These are phyloP conservation scores for Exophiala mesophila DNA, from an alignment of 2,329 filamentous ascomycete genomes.

Conservation along the genomic window DNA sequence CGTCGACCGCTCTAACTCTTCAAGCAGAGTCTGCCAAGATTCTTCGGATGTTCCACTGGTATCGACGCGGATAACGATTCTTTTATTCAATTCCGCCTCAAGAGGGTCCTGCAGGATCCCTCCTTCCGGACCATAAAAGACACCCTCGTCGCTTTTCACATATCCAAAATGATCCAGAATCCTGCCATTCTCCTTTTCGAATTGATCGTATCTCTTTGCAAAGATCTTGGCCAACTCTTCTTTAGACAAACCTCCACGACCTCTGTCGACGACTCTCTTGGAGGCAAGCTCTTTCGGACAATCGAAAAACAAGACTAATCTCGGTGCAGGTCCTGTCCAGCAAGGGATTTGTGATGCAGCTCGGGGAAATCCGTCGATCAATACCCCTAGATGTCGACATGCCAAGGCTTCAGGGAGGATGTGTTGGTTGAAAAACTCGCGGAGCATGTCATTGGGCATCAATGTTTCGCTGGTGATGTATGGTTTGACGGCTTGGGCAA, in stretches of 20 bases:
- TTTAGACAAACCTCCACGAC: conserved; percentile 11
- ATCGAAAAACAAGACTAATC: conserved; percentile 19
- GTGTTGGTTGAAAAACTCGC: not conserved
- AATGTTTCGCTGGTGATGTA: conserved; percentile 1
- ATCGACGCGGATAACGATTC: conserved; percentile 11
- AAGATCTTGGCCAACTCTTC: conserved; percentile 18
- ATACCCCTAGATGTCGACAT: not conserved
- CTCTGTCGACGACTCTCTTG: conserved; percentile 10
- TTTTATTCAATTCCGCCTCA: not conserved
- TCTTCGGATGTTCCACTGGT: not conserved
- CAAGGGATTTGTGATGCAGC: conserved; percentile 6
- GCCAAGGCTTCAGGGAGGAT: not conserved
- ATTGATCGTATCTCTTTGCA: conserved; percentile 20
- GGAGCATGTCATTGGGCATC: not conserved
- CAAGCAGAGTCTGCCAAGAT: not conserved
- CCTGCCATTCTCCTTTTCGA: conserved; percentile 12
- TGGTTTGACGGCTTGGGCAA: not conserved
- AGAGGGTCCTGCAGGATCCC: not conserved
- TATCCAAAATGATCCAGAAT: conserved; percentile 11
- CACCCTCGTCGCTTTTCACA: not conserved
- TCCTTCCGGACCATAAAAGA: not conserved
- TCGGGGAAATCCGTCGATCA: conserved; percentile 20
- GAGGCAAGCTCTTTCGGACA: conserved; percentile 20
- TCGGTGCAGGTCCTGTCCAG: conserved; percentile 5
- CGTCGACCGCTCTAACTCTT: not conserved